Evolutionary conservation across 2,329 filamentous ascomycete genomes (phyloP), one percentile per base, ranked within the genome.

Genomic region (Juglanconis sp.): DNA sequence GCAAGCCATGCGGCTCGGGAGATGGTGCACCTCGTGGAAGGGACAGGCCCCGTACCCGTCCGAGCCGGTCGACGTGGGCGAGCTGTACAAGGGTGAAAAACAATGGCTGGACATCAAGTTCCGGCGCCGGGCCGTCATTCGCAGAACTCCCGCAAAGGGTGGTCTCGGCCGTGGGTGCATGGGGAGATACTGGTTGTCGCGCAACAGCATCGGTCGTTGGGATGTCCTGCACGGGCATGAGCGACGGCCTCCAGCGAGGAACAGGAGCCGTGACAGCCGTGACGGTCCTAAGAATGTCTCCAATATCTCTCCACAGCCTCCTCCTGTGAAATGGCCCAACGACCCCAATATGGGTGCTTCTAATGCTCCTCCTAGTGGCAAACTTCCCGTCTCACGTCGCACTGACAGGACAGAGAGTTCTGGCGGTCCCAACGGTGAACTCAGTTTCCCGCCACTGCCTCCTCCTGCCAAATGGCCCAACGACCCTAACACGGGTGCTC

Each of bases 1-100:
- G 54, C 55, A 32, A 31, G 38, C 51, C 50, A 61, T 63, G 61
- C 53, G 61, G 38, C 61, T 63, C 10, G 36, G 50, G 17, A 58
- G 61, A 13, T 57, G 9, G 53, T 34, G 42, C 50, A 53, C 36
- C 38, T 48, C 54, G 13, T 15, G 3, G 53, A 60, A 34, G 31
- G 40, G 30, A 34, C 36, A 9, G 30, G 17, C 38, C 8, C 4
- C 55, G 46, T 57, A 36, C 32, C 24, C 35, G 30, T 48, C 55
- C 9, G 46, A 50, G 55, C 36, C 47, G 4, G 36, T 56, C 31
- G 54, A 57, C n/a, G 50, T 55, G 17, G 36, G 32, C 5, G 54
- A 57, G 32, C 15, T 63, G 36, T 10, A 5, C 32, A 6, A 8
- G 7, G 15, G 11, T 30, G 17, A 51, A 5, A n/a, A 36, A 3